Conservation (phyloP, 768 basidiomycete genomes). For the Lentinula edodes region DNA sequence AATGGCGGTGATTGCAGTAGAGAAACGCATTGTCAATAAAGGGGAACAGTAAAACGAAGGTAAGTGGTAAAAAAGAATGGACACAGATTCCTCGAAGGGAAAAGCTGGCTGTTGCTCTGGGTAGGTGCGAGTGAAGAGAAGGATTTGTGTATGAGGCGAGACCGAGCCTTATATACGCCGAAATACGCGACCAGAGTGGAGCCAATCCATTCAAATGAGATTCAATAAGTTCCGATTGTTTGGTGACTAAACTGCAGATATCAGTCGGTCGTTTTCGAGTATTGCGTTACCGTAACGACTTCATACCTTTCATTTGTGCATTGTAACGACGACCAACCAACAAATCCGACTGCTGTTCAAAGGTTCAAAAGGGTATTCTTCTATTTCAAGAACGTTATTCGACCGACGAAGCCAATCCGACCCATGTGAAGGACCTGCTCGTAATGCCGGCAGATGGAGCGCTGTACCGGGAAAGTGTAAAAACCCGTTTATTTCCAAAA, state of each 20-base stretch:
- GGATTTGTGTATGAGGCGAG: neutral
- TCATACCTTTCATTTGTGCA: too few species aligned
- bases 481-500: too few species aligned
- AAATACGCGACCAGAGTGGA: neutral
- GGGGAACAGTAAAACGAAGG: neutral
- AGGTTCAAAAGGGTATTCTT: too few species aligned
- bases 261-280: too few species aligned
- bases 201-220: neutral
- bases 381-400: too few species aligned
- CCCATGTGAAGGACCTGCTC: too few species aligned
- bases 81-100: neutral
- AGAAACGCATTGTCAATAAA: conserved; percentile 1
- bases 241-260: neutral
- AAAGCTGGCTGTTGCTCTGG: neutral
- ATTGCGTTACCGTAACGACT: too few species aligned
- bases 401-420: too few species aligned
- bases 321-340: too few species aligned
- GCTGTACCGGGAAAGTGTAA: too few species aligned
- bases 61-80: neutral
- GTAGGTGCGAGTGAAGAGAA: neutral
- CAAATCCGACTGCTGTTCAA: too few species aligned
- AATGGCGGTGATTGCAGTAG: neutral
- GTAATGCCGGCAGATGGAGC: too few species aligned
- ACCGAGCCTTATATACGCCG: neutral
- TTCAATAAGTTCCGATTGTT: neutral